Percentiles rank a stretch among this genome's conserved stretches.
Evolutionary conservation across 1,284 basidiomycete genomes (phyloP).

Genomic region (Irpex rosettiformis): DNA sequence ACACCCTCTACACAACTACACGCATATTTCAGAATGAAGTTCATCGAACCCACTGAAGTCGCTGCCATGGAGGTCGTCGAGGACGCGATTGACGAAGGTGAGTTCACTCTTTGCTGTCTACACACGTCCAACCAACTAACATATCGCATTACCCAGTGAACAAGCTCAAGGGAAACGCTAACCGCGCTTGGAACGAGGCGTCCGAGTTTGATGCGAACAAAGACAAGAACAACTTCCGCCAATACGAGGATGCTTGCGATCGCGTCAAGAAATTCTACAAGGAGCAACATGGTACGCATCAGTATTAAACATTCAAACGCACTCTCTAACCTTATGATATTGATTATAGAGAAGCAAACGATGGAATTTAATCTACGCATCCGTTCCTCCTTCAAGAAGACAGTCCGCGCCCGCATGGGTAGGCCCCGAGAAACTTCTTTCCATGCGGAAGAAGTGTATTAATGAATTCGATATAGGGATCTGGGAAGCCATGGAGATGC

Average conservation of each 20-base stretch:
- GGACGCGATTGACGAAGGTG: slow-evolving; percentile 74
- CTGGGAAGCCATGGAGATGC: slow-evolving; percentile 90
- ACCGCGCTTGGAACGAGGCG: slow-evolving; percentile 47
- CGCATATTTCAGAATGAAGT: slow-evolving; percentile 4
- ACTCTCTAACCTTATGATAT: background rate
- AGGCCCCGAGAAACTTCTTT: slow-evolving; percentile 6
- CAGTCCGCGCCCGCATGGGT: slow-evolving; percentile 64
- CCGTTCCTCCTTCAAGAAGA: slow-evolving; percentile 69
- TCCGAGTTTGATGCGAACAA: slow-evolving; percentile 72
- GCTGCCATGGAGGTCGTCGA: slow-evolving; percentile 60
- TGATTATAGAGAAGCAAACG: slow-evolving; percentile 75
- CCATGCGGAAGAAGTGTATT: slow-evolving; percentile 7
- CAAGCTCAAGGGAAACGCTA: slow-evolving; percentile 46
- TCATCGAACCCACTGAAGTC: slow-evolving; percentile 20
- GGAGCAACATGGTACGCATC: slow-evolving; percentile 73
- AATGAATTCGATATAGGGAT: slow-evolving; percentile 34
- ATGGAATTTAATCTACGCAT: slow-evolving; percentile 79
- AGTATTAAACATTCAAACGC: background rate
- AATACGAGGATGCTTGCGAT: slow-evolving; percentile 80
- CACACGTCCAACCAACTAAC: background rate
- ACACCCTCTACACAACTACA: background rate
- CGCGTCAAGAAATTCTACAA: slow-evolving; percentile 85
- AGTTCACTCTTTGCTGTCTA: slow-evolving; percentile 15
- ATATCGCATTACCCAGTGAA: slow-evolving; percentile 46
- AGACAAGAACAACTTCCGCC: slow-evolving; percentile 73